phyloP scores from a whole-genome alignment of 495 filamentous ascomycete species.

The Zalerion maritima region DNA sequence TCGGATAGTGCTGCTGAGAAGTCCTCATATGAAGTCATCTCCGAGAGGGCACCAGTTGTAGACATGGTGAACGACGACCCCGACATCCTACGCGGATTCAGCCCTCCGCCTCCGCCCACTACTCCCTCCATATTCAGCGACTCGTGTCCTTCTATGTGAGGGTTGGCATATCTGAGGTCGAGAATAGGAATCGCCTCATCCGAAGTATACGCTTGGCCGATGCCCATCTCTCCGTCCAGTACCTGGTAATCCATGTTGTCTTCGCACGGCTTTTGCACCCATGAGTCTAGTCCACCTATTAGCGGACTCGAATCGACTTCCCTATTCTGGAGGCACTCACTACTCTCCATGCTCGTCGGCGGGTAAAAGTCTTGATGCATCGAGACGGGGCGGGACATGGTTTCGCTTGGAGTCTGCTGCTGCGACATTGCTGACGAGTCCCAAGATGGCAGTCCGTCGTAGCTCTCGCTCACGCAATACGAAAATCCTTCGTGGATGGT shows the following conservation, averaged over 20 bases:
- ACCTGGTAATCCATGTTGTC: constrained; percentile 30
- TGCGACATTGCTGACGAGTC: constrained; percentile 36
- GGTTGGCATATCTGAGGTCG: constrained; percentile 30
- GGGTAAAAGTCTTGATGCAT: constrained; percentile 41
- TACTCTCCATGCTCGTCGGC: constrained; percentile 29
- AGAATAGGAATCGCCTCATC: constrained; percentile 42
- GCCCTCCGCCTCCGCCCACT: too few species aligned
- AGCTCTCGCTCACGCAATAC: constrained; percentile 38
- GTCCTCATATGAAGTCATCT: constrained; percentile 45
- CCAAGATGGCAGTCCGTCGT: constrained; percentile 35
- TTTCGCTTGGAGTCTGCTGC: constrained; percentile 31
- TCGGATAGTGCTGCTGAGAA: constrained; percentile 41
- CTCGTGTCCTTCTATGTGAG: constrained; percentile 23
- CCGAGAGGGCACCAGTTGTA: constrained; percentile 39
- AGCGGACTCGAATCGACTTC: constrained; percentile 12
- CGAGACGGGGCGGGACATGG: constrained; percentile 32
- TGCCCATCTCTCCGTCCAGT: constrained; percentile 34
- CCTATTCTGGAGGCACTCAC: constrained; percentile 23
- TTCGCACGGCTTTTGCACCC: constrained; percentile 36
- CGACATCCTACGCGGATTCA: constrained; percentile 38
- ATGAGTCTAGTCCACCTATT: constrained; percentile 26
- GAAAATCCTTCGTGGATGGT: constrained; percentile 46
- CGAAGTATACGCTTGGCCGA: constrained; percentile 39
- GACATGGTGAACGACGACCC: constrained; percentile 44
- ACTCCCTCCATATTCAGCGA: constrained; percentile 23